Evolutionary conservation across 495 filamentous ascomycete genomes (phyloP), one percentile per base, ranked within the genome.

Genomic region (Podospora bellae-mahoneyi): DNA sequence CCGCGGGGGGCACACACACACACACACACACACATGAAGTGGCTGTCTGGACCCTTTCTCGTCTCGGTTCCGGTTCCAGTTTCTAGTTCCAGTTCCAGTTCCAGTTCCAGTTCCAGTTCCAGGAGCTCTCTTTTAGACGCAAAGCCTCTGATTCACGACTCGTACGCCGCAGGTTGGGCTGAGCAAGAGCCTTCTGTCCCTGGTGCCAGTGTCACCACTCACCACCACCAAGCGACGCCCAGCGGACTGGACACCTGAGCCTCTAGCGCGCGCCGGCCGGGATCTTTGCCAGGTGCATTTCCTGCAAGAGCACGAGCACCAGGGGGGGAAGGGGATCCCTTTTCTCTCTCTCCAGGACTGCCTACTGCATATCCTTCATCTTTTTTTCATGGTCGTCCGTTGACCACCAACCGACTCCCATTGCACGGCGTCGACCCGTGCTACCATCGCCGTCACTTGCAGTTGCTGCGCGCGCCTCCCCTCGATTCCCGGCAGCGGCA

Each of bases 1-100:
- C 59, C 20, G 28, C 28, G 56, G 56, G 56, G 19, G 56, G 30
- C 30, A 5, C 30, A 20, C 57, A 56, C 53, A 16, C 55, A 58
- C 55, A 56, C 55, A 58, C 55, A 23, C 55, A 58, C 55, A 58
- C 15, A 58, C 55, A 4, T 58, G 55, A 4, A 61, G 48, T 64
- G 62, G 65, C 65, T 65, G 67, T 65, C 62, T 56, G 67, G 55
- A 65, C 66, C 66, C 39, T 54, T 44, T 59, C 57, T 66, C 64
- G 67, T 65, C 64, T 69, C 66, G 64, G 66, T 66, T 69, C 55
- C 32, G 39, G 62, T 60, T 34, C 54, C 64, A 26, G 32, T 32
- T 6, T 32, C 30, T 7, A 32, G 30, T 7, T 32, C 30, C 30
- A 32, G 30, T 32, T 32, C 30, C 30, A 32, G 30, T 4, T 32